phyloP scores from a whole-genome alignment of 2,329 filamentous ascomycete species.

The Epichloe sibirici region DNA sequence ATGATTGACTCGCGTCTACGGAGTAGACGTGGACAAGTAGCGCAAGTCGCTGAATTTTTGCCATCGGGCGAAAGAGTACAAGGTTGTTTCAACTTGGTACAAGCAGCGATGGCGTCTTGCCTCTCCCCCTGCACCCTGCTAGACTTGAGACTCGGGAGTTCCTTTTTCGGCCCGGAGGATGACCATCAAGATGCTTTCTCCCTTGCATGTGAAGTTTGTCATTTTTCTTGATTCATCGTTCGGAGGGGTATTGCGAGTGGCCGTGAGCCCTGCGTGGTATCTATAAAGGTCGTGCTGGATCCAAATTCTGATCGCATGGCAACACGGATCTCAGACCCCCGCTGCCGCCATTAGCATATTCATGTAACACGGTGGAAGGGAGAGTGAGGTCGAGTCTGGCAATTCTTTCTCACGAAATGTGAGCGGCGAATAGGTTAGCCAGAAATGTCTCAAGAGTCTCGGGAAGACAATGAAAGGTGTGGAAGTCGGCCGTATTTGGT shows the following conservation, averaged over 20 bases:
- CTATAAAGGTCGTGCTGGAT: no score
- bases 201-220: slow-evolving; percentile 3
- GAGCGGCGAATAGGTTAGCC: background rate
- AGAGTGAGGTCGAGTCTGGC: no score
- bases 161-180: background rate
- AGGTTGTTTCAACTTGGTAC: slow-evolving; percentile 1
- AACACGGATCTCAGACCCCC: no score
- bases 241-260: no score
- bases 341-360: no score
- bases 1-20: background rate
- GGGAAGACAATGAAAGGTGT: background rate
- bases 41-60: background rate
- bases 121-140: background rate
- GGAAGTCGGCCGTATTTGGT: background rate
- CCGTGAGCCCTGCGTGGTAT: no score
- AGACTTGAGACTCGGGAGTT: background rate
- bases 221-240: background rate
- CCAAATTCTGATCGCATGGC: no score
- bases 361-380: no score
- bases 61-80: background rate
- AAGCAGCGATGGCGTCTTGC: background rate
- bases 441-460: background rate
- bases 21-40: background rate
- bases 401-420: no score
- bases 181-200: slow-evolving; percentile 1